phyloP scores from a whole-genome alignment of 78 protist genomes.

The Creolimax fragrantissima region DNA sequence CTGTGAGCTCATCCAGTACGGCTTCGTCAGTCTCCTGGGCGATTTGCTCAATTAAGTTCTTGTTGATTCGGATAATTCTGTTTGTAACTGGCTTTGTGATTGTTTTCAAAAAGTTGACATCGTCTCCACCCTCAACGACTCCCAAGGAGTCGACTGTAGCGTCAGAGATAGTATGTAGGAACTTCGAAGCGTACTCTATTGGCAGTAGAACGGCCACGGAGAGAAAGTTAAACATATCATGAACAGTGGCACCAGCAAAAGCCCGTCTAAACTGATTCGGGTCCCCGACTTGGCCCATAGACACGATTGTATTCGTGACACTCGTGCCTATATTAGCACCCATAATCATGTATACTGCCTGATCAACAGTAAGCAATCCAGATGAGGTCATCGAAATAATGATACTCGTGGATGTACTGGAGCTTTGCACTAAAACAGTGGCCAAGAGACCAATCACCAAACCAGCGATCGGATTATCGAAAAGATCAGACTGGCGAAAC shows the following conservation, averaged over 20 bases:
- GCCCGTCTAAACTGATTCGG: slow-evolving; percentile 12
- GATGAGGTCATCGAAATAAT: slow-evolving; percentile 11
- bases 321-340: slow-evolving; percentile 20
- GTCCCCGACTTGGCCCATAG: slow-evolving; percentile 17
- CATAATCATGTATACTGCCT: slow-evolving; percentile 32
- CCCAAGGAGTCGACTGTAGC: background rate
- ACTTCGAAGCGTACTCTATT: background rate
- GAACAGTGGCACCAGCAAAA: slow-evolving; percentile 26
- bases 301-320: slow-evolving; percentile 19
- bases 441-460: background rate
- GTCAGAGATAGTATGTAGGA: background rate
- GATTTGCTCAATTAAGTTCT: background rate
- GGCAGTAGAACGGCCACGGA: slow-evolving; percentile 1
- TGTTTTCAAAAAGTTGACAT: background rate
- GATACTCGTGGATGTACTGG: slow-evolving; percentile 15
- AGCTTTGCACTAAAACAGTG: slow-evolving; percentile 16
- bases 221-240: slow-evolving; percentile 25
- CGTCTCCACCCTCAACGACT: background rate
- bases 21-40: background rate
- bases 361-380: background rate
- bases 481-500: background rate
- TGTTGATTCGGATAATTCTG: background rate
- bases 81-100: slow-evolving; percentile 10
- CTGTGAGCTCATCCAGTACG: background rate
- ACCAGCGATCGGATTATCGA: slow-evolving; percentile 24